Percentiles rank a stretch among this genome's conserved stretches.
Evolutionary conservation across 371 early-diverging fungal genomes (phyloP).

Genomic region (Syncephalastrum sp.): DNA sequence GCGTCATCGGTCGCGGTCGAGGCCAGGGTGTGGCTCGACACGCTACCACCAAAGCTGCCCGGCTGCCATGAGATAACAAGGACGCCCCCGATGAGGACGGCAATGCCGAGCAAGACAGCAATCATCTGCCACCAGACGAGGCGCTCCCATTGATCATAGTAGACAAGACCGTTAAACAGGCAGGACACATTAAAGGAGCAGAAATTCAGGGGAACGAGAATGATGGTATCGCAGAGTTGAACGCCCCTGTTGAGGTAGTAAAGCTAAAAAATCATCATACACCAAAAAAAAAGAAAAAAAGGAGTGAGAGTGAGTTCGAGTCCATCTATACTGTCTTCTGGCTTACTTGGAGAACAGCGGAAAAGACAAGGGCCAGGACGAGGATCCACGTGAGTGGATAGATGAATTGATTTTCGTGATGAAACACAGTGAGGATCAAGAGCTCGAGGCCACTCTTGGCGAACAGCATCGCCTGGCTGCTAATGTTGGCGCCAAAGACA

Average conservation of each 20-base stretch:
- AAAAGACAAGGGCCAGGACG: conserved; percentile 59
- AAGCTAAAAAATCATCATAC: conserved; percentile 38
- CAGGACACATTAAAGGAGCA: conserved; percentile 79
- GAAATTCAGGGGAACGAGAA: conserved; percentile 76
- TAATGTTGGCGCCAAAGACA: conserved; percentile 71
- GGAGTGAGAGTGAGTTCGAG: neutral
- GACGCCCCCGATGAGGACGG: conserved; percentile 66
- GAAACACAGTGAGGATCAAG: conserved; percentile 58
- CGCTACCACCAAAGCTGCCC: conserved; percentile 1
- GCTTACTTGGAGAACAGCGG: conserved; percentile 68
- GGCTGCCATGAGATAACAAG: conserved; percentile 62
- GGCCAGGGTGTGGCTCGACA: no score
- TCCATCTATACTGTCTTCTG: no score
- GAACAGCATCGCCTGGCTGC: conserved; percentile 78
- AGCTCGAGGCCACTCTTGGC: conserved; percentile 85
- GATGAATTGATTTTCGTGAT: conserved; percentile 71
- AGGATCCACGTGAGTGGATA: conserved; percentile 75
- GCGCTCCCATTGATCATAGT: conserved; percentile 76
- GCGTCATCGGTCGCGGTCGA: no score
- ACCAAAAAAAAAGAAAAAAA: conserved; percentile 5
- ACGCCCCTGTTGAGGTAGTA: conserved; percentile 80
- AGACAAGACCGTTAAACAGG: conserved; percentile 76
- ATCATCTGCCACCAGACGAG: conserved; percentile 66
- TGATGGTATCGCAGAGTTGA: conserved; percentile 74
- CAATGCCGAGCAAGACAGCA: conserved; percentile 66